Percentiles rank a stretch among this genome's conserved stretches.
These are phyloP conservation scores for Blastobotrys arbuscula DNA, from an alignment of 1,139 yeast species.

Conservation along the genomic window DNA sequence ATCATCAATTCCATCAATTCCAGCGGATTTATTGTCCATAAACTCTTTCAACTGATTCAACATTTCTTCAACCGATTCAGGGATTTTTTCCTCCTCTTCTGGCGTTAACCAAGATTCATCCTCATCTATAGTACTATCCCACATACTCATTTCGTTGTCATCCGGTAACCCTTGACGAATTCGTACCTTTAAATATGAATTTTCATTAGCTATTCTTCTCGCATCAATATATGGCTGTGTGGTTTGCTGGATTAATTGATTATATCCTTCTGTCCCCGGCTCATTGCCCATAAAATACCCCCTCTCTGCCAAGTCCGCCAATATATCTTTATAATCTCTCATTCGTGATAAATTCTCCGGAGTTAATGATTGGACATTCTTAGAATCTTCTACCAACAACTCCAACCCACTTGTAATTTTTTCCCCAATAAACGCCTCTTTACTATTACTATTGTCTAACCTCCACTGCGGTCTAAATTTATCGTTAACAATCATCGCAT, in stretches of 20 bases:
- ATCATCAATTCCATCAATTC: constrained; percentile 14
- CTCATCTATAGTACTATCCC: constrained; percentile 23
- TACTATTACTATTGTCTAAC: constrained; percentile 11
- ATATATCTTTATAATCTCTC: constrained; percentile 16
- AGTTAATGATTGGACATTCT: constrained; percentile 2
- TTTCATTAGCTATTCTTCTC: constrained; percentile 11
- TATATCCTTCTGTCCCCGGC: constrained; percentile 16
- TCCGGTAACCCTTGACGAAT: constrained; percentile 15
- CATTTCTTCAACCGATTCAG: constrained; percentile 12
- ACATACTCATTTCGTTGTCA: constrained; percentile 22
- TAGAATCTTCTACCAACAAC: constrained; percentile 16
- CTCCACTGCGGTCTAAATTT: constrained; percentile 17
- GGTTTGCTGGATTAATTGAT: constrained; percentile 16
- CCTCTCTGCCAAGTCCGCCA: constrained; percentile 14
- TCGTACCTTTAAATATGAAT: constrained; percentile 14
- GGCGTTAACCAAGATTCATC: constrained; percentile 26
- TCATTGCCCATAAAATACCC: constrained; percentile 20
- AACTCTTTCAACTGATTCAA: constrained; percentile 13
- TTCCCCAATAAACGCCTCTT: constrained; percentile 23
- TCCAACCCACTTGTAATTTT: constrained; percentile 29
- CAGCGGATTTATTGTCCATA: constrained; percentile 13
- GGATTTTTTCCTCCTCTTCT: constrained; percentile 9
- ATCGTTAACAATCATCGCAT: constrained; percentile 24
- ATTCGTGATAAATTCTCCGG: constrained; percentile 9
- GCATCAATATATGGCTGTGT: constrained; percentile 14